phyloP scores from a whole-genome alignment of 1,284 basidiomycete species.

The Fomitopsis palustris region DNA sequence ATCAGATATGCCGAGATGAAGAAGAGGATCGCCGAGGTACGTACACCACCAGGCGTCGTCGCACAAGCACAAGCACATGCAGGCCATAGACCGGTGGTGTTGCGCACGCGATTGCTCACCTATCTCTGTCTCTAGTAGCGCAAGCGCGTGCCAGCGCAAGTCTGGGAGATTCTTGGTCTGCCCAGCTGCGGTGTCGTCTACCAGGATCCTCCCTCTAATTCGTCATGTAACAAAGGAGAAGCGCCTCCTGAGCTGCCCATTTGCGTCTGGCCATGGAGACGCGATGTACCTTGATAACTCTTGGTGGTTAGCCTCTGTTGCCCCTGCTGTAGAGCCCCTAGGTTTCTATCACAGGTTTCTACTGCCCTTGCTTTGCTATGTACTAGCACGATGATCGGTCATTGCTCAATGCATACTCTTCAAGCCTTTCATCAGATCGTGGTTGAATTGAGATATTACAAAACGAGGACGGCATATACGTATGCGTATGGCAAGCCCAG shows the following conservation, averaged over 20 bases:
- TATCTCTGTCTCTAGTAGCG: conserved; percentile 1
- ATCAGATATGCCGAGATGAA: not conserved
- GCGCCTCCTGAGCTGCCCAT: not conserved
- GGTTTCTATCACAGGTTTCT: not conserved
- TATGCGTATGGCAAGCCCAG: not conserved
- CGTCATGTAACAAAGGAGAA: not conserved
- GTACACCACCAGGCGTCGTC: not conserved
- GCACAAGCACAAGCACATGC: not conserved
- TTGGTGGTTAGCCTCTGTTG: not conserved
- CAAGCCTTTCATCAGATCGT: not conserved
- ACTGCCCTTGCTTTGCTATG: too few relatives aligned
- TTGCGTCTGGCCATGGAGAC: not conserved
- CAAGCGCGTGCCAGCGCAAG: not conserved
- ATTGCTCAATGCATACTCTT: not conserved
- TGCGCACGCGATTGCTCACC: not conserved
- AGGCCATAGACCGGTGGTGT: too few relatives aligned
- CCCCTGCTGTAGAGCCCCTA: not conserved
- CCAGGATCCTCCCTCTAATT: not conserved
- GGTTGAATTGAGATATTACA: not conserved
- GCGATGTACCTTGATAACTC: not conserved
- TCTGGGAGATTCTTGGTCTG: not conserved
- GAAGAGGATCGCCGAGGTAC: conserved; percentile 4
- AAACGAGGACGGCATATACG: not conserved
- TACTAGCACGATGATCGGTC: not conserved
- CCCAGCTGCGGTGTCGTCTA: conserved; percentile 5